phyloP scores from a whole-genome alignment of 2,329 filamentous ascomycete genomes.

The Xylaria sp. region DNA sequence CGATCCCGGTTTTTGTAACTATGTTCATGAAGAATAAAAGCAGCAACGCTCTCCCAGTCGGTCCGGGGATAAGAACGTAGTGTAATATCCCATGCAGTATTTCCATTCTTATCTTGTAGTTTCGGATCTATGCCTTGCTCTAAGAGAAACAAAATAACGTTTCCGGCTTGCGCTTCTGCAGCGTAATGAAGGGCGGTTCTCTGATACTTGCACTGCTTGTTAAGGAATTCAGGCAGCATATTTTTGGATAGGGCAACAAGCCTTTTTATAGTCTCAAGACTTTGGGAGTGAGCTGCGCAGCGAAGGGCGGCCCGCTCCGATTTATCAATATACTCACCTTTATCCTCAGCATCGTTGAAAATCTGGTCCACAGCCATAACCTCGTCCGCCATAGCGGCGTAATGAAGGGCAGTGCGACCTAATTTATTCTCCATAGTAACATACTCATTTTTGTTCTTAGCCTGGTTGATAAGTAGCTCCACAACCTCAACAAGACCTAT shows the following conservation, averaged over 20 bases:
- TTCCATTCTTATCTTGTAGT: background rate
- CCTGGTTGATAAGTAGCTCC: background rate
- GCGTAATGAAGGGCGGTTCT: background rate
- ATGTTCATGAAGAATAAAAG: no score
- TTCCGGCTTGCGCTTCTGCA: background rate
- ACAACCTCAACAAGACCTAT: no score
- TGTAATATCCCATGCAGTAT: constrained; percentile 12
- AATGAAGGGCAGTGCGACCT: background rate
- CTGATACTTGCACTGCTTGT: background rate
- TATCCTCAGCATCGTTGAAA: background rate
- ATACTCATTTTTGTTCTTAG: background rate
- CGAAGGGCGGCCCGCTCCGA: background rate
- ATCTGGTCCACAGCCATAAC: no score
- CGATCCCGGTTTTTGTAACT: no score
- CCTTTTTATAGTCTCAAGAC: no score
- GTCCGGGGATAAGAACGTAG: no score
- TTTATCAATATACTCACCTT: background rate
- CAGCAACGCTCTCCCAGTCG: no score
- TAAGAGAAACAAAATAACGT: constrained; percentile 1
- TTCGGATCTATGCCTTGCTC: background rate
- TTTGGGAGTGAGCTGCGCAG: background rate
- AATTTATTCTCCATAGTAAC: background rate
- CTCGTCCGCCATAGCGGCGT: background rate
- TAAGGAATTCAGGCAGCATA: background rate
- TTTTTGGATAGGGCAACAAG: background rate